These are phyloP conservation scores for Populus davidiana DNA, from an alignment of 345 rosid genomes.

Conservation along the genomic window DNA sequence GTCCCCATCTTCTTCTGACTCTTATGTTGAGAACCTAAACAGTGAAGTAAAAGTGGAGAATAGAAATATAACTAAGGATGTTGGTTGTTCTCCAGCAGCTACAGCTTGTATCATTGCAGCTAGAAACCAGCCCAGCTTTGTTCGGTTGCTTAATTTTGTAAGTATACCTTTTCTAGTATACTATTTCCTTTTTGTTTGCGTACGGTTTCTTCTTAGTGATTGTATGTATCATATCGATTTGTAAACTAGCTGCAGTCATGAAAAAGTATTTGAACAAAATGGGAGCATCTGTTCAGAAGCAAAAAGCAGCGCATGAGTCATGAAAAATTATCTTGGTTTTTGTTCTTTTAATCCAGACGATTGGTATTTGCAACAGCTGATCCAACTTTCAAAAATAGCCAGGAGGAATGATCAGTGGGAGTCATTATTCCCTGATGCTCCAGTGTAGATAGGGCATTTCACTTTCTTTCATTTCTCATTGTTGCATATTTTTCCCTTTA, in stretches of 20 bases:
- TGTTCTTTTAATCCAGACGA: too few species aligned
- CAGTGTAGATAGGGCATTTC: neutral
- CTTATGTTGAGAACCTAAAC: slow-evolving; percentile 19
- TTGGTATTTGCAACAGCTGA: too few species aligned
- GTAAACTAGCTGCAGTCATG: neutral
- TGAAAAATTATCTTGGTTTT: too few species aligned
- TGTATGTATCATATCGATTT: neutral
- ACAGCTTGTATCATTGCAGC: slow-evolving; percentile 10
- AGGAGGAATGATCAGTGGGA: too few species aligned
- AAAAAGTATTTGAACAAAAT: neutral
- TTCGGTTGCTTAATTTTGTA: slow-evolving; percentile 18
- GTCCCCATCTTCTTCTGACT: slow-evolving; percentile 20
- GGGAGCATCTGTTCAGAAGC: neutral
- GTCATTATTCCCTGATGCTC: neutral
- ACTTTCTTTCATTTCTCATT: neutral
- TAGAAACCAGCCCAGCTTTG: neutral
- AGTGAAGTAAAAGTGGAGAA: slow-evolving; percentile 1
- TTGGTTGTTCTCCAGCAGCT: neutral
- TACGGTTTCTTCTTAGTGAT: neutral
- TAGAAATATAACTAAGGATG: neutral
- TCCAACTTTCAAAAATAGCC: too few species aligned
- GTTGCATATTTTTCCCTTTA: neutral
- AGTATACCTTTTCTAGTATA: neutral
- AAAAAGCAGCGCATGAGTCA: neutral
- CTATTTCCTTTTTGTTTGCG: neutral